Conservation (phyloP, 768 basidiomycete species). For the Mycena maculata region DNA sequence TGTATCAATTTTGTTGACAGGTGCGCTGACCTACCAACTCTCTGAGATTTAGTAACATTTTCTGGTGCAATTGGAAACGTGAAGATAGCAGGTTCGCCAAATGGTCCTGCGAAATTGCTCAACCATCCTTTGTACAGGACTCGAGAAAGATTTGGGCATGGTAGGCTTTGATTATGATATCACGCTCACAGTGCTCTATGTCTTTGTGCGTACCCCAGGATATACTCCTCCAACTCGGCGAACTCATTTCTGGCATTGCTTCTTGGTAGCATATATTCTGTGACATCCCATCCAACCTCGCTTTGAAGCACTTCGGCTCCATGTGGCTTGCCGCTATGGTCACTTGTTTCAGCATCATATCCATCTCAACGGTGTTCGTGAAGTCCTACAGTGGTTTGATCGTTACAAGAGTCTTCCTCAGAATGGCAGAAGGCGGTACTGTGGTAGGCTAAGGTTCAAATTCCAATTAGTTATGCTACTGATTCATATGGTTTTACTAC, state of each 20-base stretch:
- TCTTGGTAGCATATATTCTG: constrained; percentile 47
- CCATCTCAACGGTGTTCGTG: constrained; percentile 55
- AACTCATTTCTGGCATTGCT: not conserved
- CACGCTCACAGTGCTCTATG: constrained; percentile 55
- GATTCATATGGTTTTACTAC: not conserved
- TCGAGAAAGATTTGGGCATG: constrained; percentile 57
- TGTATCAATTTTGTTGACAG: constrained; percentile 54
- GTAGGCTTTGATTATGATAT: constrained; percentile 55
- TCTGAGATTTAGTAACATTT: not conserved
- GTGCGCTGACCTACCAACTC: constrained; percentile 29
- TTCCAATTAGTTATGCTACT: too few relatives aligned
- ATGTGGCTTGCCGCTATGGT: constrained; percentile 53
- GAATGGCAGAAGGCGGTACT: constrained; percentile 56
- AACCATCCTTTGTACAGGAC: constrained; percentile 3
- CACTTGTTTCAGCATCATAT: constrained; percentile 50
- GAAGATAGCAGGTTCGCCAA: constrained; percentile 44
- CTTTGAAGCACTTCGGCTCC: constrained; percentile 55
- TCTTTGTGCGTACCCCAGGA: constrained; percentile 46
- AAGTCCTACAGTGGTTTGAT: constrained; percentile 48
- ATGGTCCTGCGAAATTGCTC: not conserved
- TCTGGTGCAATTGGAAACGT: constrained; percentile 45
- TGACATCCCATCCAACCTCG: constrained; percentile 57
- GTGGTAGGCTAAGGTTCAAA: constrained; percentile 43
- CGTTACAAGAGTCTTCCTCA: constrained; percentile 53
- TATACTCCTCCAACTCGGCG: not conserved